Base-by-base conservation (phyloP, 495 filamentous ascomycete genomes). In the Xylaria flabelliformis region DNA sequence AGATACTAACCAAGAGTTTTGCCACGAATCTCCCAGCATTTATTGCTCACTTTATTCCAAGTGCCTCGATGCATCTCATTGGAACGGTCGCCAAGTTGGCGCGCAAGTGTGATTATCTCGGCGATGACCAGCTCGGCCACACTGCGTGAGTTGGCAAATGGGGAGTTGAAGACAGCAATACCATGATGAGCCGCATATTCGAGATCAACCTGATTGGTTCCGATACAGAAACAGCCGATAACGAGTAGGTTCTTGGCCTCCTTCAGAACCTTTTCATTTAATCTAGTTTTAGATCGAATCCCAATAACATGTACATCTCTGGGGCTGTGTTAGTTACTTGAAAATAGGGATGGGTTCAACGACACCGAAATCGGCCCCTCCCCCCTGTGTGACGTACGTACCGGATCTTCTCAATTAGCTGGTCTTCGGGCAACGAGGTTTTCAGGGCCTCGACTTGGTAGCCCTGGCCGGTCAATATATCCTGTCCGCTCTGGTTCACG, bases 91-190 rank as follows among this genome's bases (percentile, higher is more conserved):
- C 94, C 91, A 73, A 98, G 86, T 82, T 98, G 95, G 41, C 97
- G 91, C 12, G 97, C 95, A 34, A 99, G 89, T 36, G 86, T 82
- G 80, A 99, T 97, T 74, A 99, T 95, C 79, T 98, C 96, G 50
- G 83, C 92, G 76, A 99, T 97, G 69, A 97, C 93, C 64, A 98
- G 86, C 84, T 99, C 97, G 34, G 97, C 97, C 55, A 99, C 97
- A 80, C 92, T 96, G 76, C 97, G 90, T 4, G 96, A 98, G 83
- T 99, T 98, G 83, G 93, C 94, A 80, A 98, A 98, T 0, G 97
- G 97, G 68, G 95, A 98, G 83, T 99, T 99, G 90, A 99, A 99
- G 64, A 99, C 97, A 15, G 94, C 93, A 82, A 98, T 95, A 64
- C 97, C 97, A 78, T 96, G 91, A 64, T 90, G 86, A 12, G 97